These are phyloP conservation scores for Backusella circina DNA, from an alignment of 192 early-diverging fungal genomes.

Conservation along the genomic window DNA sequence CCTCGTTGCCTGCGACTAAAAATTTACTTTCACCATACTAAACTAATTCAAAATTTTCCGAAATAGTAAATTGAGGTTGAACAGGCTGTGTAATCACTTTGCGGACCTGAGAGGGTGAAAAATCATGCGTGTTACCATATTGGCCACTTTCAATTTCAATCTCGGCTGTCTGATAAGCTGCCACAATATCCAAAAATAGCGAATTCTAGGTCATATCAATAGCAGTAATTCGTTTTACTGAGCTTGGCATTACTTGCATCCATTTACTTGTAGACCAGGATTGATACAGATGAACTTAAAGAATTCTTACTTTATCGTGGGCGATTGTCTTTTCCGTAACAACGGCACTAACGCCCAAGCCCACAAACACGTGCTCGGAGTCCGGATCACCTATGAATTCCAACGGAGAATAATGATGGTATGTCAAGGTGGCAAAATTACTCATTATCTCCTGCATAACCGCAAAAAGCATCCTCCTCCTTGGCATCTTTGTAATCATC, in stretches of 20 bases:
- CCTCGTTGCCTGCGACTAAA: conserved; percentile 10
- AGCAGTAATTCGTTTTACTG: conserved; percentile 55
- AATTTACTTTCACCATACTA: not conserved
- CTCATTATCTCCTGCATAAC: conserved; percentile 48
- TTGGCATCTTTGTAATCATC: conserved; percentile 20
- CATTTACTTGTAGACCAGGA: conserved; percentile 66
- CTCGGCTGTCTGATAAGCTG: conserved; percentile 52
- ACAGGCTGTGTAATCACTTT: conserved; percentile 4
- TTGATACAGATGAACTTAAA: conserved; percentile 73
- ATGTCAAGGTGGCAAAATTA: conserved; percentile 50
- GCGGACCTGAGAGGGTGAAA: conserved; percentile 12
- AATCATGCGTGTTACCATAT: conserved; percentile 32
- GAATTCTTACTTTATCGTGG: conserved; percentile 51
- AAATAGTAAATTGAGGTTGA: not conserved
- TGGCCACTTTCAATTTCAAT: conserved; percentile 43
- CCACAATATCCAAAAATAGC: conserved; percentile 78
- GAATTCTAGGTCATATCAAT: conserved; percentile 70
- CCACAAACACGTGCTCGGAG: conserved; percentile 70
- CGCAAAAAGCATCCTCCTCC: conserved; percentile 13
- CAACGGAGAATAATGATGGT: conserved; percentile 53
- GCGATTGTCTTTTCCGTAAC: conserved; percentile 36
- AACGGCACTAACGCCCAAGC: conserved; percentile 52
- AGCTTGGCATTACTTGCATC: conserved; percentile 53
- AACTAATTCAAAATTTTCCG: not conserved
- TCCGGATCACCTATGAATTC: conserved; percentile 62